These are phyloP conservation scores for Ceratobasidium sp. DNA, from an alignment of 1,284 basidiomycete species.

Conservation along the genomic window DNA sequence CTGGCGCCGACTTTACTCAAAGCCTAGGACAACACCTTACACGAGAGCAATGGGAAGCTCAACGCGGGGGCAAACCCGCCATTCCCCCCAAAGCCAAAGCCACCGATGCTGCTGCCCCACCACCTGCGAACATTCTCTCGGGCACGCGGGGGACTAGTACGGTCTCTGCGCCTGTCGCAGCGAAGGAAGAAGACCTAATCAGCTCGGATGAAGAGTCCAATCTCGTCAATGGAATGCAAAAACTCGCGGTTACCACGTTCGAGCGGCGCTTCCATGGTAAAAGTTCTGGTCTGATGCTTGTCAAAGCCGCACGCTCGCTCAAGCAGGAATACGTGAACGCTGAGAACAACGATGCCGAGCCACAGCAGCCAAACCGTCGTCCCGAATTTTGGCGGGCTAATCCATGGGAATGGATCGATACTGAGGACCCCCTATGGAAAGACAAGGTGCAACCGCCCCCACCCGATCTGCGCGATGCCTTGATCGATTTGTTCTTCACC, in stretches of 20 bases:
- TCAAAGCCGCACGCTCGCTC: conserved; percentile 74
- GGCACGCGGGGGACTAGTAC: conserved; percentile 38
- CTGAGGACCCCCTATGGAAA: conserved; percentile 53
- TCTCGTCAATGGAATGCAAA: conserved; percentile 45
- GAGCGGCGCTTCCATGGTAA: conserved; percentile 50
- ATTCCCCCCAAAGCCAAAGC: conserved; percentile 42
- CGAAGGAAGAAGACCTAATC: conserved; percentile 44
- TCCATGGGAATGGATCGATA: conserved; percentile 62
- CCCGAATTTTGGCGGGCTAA: conserved; percentile 56
- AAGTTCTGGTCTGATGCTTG: conserved; percentile 71
- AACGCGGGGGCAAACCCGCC: conserved; percentile 39
- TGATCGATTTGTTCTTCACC: conserved; percentile 61
- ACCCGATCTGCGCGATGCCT: conserved; percentile 54
- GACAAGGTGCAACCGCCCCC: conserved; percentile 49
- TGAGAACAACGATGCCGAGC: conserved; percentile 43
- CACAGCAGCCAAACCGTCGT: conserved; percentile 40
- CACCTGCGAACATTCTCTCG: conserved; percentile 21
- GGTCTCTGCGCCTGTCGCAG: conserved; percentile 36
- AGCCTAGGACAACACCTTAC: conserved; percentile 77
- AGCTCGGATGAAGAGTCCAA: conserved; percentile 48
- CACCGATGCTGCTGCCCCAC: conserved; percentile 30
- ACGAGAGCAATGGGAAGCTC: conserved; percentile 78
- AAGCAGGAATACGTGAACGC: conserved; percentile 70
- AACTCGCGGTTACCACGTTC: conserved; percentile 46
- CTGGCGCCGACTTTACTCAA: conserved; percentile 73